Base-by-base conservation (phyloP, 331 rosid genomes). In the Spiraea crenata region DNA sequence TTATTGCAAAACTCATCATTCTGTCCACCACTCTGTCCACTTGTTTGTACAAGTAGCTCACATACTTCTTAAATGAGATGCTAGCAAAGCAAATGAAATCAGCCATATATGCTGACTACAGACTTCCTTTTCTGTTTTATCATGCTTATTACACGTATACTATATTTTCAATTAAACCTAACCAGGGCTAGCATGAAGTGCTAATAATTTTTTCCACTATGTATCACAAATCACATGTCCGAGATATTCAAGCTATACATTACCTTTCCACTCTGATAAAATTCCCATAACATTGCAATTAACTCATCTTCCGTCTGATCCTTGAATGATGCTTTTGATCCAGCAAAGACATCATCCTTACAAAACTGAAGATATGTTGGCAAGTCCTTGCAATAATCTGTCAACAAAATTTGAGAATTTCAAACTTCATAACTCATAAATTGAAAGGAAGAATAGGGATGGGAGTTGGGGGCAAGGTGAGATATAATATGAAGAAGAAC, bases 381-480 rank as follows among this genome's bases (percentile, higher is more conserved):
- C 40, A 93, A 79, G 87, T 90, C 95, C 78, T 90, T 87, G 13
- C 91, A 82, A 76, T 84, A 85, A 46, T 78, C 97, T 93, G 92
- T 72, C 61, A 76, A 71, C 9, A 77, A 52, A 75, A 45, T 58
- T 19, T 25, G 58, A 67, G 69, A 45, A 58, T 74, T 49, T 74
- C 73, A 34, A 35, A 54, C 48, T 59, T 48, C 47, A 60, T 73
- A n/a, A 38, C 44, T 16, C 3, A 74, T 3, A 11, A 57, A 34
- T 31, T 31, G 62, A 25, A 57, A 17, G 44, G 57, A 15, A 15
- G 44, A 12, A 38, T 45, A 16, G 59, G 14, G 69, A 42, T 40
- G 19, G n/a, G 9, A 19, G 6, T 20, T 15, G 42, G 12, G n/a
- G 2, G 15, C 31, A 15, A 6, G 6, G 0, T 60, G 55, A n/a